Conservation (phyloP, 495 filamentous ascomycete genomes). For the Aspergillus conjunctus region DNA sequence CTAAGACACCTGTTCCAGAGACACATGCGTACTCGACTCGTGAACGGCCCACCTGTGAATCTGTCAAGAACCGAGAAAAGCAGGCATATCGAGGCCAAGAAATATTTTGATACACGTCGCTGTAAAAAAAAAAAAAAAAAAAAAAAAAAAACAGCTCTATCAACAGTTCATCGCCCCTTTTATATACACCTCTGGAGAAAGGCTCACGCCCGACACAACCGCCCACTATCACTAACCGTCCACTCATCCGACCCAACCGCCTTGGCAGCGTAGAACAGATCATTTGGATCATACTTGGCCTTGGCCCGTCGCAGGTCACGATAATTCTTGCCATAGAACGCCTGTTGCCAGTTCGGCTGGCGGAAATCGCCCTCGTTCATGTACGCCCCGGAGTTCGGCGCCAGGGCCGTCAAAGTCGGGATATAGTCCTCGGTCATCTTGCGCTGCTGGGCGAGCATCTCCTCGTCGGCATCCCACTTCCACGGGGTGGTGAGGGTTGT, state of each 20-base stretch:
- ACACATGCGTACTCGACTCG: too few species aligned
- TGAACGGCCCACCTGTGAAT: too few species aligned
- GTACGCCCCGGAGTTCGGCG: constrained; percentile 41
- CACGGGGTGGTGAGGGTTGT: constrained; percentile 43
- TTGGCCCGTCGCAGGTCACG: constrained; percentile 41
- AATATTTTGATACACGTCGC: too few species aligned
- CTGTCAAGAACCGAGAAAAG: too few species aligned
- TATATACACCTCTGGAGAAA: too few species aligned
- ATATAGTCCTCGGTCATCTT: constrained; percentile 45
- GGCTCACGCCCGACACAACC: constrained; percentile 36
- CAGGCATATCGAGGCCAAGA: too few species aligned
- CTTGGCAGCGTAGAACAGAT: constrained; percentile 59
- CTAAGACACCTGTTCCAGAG: too few species aligned
- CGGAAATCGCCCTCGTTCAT: constrained; percentile 51
- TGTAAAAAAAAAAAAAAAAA: too few species aligned
- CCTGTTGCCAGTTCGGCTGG: constrained; percentile 53
- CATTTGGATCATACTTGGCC: constrained; percentile 56
- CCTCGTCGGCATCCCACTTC: constrained; percentile 41
- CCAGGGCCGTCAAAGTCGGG: constrained; percentile 42
- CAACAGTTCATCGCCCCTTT: too few species aligned
- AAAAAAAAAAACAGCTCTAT: too few species aligned
- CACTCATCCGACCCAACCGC: constrained; percentile 66
- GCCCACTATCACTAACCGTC: constrained; percentile 36
- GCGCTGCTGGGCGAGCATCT: constrained; percentile 40
- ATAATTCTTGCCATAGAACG: constrained; percentile 57